Conservation (phyloP, 192 early-diverging fungal genomes). For the Geosiphon pyriformis region DNA sequence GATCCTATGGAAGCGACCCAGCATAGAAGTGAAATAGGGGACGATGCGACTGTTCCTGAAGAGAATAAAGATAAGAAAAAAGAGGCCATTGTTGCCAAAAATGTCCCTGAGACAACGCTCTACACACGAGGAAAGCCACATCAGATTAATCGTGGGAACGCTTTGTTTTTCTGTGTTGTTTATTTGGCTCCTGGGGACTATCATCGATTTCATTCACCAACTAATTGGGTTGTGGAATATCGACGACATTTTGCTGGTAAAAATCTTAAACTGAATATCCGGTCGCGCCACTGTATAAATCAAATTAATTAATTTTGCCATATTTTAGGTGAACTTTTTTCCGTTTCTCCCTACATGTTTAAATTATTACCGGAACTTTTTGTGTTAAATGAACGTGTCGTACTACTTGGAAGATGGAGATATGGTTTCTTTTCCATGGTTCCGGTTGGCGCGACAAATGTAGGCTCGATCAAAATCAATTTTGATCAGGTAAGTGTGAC, state of each 20-base stretch:
- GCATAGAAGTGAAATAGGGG: constrained; percentile 35
- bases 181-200: constrained; percentile 99
- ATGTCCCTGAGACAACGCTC: neutral
- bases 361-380: constrained; percentile 83
- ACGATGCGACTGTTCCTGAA: constrained; percentile 32
- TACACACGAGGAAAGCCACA: constrained; percentile 36
- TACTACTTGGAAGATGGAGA: constrained; percentile 85
- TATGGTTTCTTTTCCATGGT: constrained; percentile 96
- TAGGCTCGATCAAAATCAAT: constrained; percentile 92
- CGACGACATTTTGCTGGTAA: constrained; percentile 89
- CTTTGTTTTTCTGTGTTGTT: constrained; percentile 85
- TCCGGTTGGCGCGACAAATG: constrained; percentile 97
- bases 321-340: constrained; percentile 79
- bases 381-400: constrained; percentile 95
- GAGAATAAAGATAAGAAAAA: constrained; percentile 29
- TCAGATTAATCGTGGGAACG: constrained; percentile 57
- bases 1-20: constrained; percentile 31
- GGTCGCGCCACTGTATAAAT: too few relatives aligned
- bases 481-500: constrained; percentile 80
- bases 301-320: neutral
- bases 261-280: too few relatives aligned
- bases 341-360: constrained; percentile 90
- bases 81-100: constrained; percentile 4
- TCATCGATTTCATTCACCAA: constrained; percentile 97
- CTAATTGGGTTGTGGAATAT: constrained; percentile 86